phyloP scores from a whole-genome alignment of 345 rosid genomes.

The Cochlearia excelsa region DNA sequence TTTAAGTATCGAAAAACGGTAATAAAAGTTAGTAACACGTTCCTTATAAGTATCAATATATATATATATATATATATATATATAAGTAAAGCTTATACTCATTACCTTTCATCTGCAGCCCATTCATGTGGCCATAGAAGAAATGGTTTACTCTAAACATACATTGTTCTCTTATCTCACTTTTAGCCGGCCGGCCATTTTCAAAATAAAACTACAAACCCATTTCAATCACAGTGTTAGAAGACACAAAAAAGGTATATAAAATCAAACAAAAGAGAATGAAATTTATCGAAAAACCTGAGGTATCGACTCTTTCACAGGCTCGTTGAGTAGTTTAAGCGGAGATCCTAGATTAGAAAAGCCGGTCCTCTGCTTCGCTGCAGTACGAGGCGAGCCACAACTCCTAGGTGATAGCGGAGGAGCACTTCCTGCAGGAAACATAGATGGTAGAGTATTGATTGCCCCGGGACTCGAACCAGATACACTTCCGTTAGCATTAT shows the following conservation, averaged over 20 bases:
- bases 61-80: neutral
- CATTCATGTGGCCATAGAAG: constrained; percentile 64
- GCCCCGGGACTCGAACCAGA: constrained; percentile 53
- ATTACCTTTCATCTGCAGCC: constrained; percentile 71
- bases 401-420: constrained; percentile 98
- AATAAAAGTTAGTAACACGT: neutral
- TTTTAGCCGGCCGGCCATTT: constrained; percentile 85
- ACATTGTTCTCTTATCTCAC: constrained; percentile 72
- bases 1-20: constrained; percentile 22
- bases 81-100: neutral
- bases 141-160: constrained; percentile 64
- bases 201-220: constrained; percentile 82
- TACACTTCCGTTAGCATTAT: constrained; percentile 52
- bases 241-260: neutral
- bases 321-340: constrained; percentile 71
- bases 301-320: constrained; percentile 79
- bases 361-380: constrained; percentile 62
- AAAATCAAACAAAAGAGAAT: neutral
- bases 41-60: constrained; percentile 15
- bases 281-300: constrained; percentile 50
- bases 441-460: constrained; percentile 76
- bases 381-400: constrained; percentile 79
- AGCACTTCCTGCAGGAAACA: constrained; percentile 93
- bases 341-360: constrained; percentile 89
- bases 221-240: constrained; percentile 27